Conservation (phyloP, 352 stramenopile genomes). For the Pythium sukuiense region DNA sequence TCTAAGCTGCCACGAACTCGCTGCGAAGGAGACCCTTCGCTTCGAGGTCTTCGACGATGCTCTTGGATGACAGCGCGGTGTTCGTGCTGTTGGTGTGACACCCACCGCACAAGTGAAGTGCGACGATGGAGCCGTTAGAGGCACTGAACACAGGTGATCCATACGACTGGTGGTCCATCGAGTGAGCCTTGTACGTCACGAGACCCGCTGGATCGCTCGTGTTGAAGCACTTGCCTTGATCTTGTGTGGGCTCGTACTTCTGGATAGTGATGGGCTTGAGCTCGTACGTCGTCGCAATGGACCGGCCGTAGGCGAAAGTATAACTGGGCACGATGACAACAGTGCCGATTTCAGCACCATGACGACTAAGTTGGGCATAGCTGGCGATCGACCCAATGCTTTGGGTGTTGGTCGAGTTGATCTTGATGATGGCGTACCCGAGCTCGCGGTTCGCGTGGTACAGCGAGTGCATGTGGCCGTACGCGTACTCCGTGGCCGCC, state of each 20-base stretch:
- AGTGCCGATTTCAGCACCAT: background rate
- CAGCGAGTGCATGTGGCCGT: background rate
- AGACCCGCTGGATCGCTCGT: background rate
- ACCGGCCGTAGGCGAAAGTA: background rate
- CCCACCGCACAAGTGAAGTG: constrained; percentile 12
- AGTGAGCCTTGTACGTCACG: background rate
- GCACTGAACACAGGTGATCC: background rate
- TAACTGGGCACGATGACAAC: background rate
- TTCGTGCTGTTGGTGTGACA: constrained; percentile 2
- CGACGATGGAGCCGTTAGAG: background rate
- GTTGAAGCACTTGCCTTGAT: background rate
- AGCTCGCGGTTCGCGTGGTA: constrained; percentile 2
- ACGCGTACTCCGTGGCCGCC: background rate
- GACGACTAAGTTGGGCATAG: background rate
- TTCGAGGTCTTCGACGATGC: constrained; percentile 16
- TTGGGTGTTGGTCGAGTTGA: background rate
- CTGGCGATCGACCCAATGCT: background rate
- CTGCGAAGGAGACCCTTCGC: background rate
- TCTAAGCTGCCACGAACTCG: background rate
- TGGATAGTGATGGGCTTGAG: constrained; percentile 6
- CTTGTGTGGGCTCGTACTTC: background rate
- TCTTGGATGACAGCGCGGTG: constrained; percentile 11
- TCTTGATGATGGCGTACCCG: background rate
- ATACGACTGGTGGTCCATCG: background rate
- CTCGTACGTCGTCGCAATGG: background rate